Conservation (phyloP, 306 rosid genomes). For the Argentina anserina region DNA sequence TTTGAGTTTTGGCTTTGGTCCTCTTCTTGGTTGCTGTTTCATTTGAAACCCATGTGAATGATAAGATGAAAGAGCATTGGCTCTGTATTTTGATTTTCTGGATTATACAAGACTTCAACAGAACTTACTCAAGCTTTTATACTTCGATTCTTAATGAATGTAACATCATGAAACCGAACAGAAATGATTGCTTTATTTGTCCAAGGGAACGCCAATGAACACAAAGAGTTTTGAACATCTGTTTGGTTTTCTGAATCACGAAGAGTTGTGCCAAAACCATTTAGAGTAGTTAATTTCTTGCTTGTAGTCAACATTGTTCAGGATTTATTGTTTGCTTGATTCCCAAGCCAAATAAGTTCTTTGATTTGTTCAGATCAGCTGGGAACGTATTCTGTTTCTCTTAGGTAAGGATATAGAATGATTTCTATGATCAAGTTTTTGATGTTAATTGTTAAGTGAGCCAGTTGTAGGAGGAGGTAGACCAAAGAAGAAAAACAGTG, state of each 20-base stretch:
- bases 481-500: neutral
- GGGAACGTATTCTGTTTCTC: neutral
- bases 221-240: neutral
- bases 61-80: neutral
- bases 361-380: neutral
- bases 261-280: neutral
- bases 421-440: neutral
- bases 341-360: neutral
- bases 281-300: neutral
- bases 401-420: neutral
- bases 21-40: neutral
- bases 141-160: no score
- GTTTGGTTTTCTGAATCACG: neutral
- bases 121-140: neutral
- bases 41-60: neutral
- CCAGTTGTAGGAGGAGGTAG: neutral
- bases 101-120: neutral
- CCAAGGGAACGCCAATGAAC: neutral
- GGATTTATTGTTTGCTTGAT: neutral
- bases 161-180: neutral
- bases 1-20: neutral
- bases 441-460: neutral
- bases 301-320: neutral
- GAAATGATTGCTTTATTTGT: neutral
- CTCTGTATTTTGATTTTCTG: neutral